A percentile compares a stretch with the other conserved stretches of the same genome.
Conservation (phyloP, 2,329 filamentous ascomycete species). For the Talaromyces sp. region DNA sequence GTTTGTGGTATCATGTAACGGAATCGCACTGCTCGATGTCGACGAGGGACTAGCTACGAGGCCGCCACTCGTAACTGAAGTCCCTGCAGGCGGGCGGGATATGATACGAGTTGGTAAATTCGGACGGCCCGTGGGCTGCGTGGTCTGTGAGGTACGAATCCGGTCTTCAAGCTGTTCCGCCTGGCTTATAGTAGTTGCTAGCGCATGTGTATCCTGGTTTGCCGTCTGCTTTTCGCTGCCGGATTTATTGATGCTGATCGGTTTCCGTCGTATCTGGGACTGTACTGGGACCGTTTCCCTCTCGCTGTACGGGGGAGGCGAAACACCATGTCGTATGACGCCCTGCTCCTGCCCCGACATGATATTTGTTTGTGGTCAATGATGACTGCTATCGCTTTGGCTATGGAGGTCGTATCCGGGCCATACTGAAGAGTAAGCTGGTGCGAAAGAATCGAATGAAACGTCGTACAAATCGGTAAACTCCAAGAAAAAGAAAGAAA, state of each 20-base stretch:
- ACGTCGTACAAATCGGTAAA: background rate
- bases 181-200: background rate
- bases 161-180: background rate
- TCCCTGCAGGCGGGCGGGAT: background rate
- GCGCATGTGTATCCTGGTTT: background rate
- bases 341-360: conserved; percentile 4
- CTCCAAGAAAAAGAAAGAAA: background rate
- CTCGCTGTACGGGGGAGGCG: conserved; percentile 8
- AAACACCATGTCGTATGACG: background rate
- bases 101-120: background rate
- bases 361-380: background rate
- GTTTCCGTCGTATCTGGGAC: conserved; percentile 15
- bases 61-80: background rate
- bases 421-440: background rate
- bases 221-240: background rate
- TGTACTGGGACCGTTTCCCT: background rate
- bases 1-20: background rate
- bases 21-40: background rate
- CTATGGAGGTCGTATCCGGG: background rate
- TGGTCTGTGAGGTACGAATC: background rate
- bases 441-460: background rate
- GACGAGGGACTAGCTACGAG: conserved; percentile 5
- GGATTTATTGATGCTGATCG: background rate
- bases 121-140: background rate
- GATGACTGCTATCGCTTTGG: background rate